Evolutionary conservation across 2,329 filamentous ascomycete genomes (phyloP).

Genomic region (Ilyonectria destructans): DNA sequence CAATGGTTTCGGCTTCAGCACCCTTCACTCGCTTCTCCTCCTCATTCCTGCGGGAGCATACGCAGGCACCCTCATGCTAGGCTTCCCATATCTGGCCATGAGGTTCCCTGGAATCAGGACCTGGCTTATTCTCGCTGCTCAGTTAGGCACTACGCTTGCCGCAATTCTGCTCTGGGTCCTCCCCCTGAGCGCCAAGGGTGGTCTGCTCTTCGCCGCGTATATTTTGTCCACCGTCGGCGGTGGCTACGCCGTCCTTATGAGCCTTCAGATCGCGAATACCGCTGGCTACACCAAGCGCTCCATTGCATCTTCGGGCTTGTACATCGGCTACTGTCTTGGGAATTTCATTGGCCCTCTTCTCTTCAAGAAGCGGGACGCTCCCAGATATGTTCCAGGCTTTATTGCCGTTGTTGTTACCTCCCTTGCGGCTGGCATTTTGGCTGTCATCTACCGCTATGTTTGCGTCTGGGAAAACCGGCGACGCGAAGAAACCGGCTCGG

Average conservation of each 20-base stretch:
- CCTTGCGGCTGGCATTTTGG: slow-evolving; percentile 51
- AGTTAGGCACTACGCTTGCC: slow-evolving; percentile 58
- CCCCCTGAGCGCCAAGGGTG: slow-evolving; percentile 50
- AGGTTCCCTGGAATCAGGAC: slow-evolving; percentile 53
- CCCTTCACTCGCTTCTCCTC: slow-evolving; percentile 61
- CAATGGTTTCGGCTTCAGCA: slow-evolving; percentile 60
- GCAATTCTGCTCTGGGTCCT: slow-evolving; percentile 39
- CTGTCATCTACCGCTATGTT: too few species aligned
- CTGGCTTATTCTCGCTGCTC: slow-evolving; percentile 58
- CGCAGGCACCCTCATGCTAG: slow-evolving; percentile 56
- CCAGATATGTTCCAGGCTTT: slow-evolving; percentile 58
- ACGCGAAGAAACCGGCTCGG: slow-evolving; percentile 60
- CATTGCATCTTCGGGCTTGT: slow-evolving; percentile 64
- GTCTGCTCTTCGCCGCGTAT: slow-evolving; percentile 64
- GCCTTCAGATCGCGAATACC: slow-evolving; percentile 62
- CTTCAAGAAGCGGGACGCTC: slow-evolving; percentile 58
- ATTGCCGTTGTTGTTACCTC: slow-evolving; percentile 56
- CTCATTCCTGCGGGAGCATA: slow-evolving; percentile 54
- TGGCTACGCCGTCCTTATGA: slow-evolving; percentile 64
- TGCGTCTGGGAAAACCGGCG: slow-evolving; percentile 62
- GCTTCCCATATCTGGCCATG: slow-evolving; percentile 59
- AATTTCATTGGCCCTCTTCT: slow-evolving; percentile 63
- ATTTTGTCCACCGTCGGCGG: slow-evolving; percentile 63
- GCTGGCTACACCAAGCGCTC: slow-evolving; percentile 68
- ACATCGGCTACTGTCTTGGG: slow-evolving; percentile 64